Base-by-base conservation (phyloP, 192 early-diverging fungal genomes). In the Rhizophlyctis rosea region DNA sequence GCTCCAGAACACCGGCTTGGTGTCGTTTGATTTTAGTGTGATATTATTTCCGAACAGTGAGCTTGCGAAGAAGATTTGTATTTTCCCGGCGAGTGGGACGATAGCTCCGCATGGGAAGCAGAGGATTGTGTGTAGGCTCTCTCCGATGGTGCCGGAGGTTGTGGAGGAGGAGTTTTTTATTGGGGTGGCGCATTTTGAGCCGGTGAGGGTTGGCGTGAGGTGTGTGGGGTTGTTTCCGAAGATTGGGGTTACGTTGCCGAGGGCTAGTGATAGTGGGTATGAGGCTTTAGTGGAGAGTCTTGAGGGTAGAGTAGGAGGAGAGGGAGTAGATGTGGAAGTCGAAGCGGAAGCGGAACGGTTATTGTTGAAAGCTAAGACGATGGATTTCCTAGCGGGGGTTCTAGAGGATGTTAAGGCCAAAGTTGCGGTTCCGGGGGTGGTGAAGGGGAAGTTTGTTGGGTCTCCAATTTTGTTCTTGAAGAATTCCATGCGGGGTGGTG, bases 121-220 rank as follows among this genome's bases (percentile, higher is more conserved):
- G 54, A 70, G 64, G 50, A 61, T 85, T 3, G 55, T 65, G 1
- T 63, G 84, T 3, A 48, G 68, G 50, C 79, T 82, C 48, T 81
- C 76, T 53, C 34, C 65, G 4, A 57, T 56, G 0, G 66, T 79
- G 25, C 83, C 83, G 1, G 79, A 81, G 50, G 36, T 51, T 24
- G 54, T 84, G 4, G 67, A 77, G 21, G 81, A 81, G n/a, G 49
- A 33, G 25, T 85, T 85, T 52, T 84, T 61, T 49, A 62, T 85
- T 59, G 67, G 79, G 64, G 69, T 85, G 16, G 81, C 76, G 23
- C 53, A 82, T 29, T 78, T 73, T 59, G 81, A 85, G 50, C 77
- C 83, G 3, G 55, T 78, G 16, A 50, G 59, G 24, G 70, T 84
- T 33, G 47, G 64, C 13, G 73, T 84, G 2, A 64, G 55, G 1